Conservation (phyloP, 306 rosid species). For the Gleditsia sinensis region DNA sequence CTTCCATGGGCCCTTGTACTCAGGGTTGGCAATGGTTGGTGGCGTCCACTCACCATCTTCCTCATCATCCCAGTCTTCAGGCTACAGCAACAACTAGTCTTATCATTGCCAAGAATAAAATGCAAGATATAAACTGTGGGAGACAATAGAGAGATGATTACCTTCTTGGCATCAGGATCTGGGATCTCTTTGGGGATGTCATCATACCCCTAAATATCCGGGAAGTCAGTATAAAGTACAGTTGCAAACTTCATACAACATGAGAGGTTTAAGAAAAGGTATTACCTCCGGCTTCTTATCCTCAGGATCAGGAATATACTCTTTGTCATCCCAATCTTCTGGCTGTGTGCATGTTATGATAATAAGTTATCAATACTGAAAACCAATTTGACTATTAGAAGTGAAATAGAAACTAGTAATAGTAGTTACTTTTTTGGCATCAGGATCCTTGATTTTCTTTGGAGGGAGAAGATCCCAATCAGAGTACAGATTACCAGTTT, state of each 20-base stretch:
- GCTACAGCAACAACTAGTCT: slow-evolving; percentile 52
- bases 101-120: slow-evolving; percentile 26
- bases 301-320: slow-evolving; percentile 91
- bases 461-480: slow-evolving; percentile 95
- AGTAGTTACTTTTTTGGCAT: slow-evolving; percentile 73
- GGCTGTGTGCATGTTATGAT: slow-evolving; percentile 56
- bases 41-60: slow-evolving; percentile 99
- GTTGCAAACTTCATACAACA: neutral
- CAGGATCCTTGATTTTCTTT: slow-evolving; percentile 91
- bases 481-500: slow-evolving; percentile 85
- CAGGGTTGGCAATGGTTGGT: slow-evolving; percentile 95
- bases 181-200: slow-evolving; percentile 80
- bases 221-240: slow-evolving; percentile 17
- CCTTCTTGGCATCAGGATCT: slow-evolving; percentile 93
- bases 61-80: slow-evolving; percentile 99
- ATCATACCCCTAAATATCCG: slow-evolving; percentile 74
- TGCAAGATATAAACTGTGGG: neutral
- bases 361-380: slow-evolving; percentile 26
- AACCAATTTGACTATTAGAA: slow-evolving; percentile 8
- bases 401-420: neutral
- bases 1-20: slow-evolving; percentile 94
- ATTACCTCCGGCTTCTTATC: slow-evolving; percentile 95
- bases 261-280: neutral
- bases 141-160: slow-evolving; percentile 24
- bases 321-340: slow-evolving; percentile 98